Percentiles rank a stretch among this genome's conserved stretches.
Evolutionary conservation across 2,329 filamentous ascomycete species (phyloP).

Genomic region (Botrytis pseudocinerea): DNA sequence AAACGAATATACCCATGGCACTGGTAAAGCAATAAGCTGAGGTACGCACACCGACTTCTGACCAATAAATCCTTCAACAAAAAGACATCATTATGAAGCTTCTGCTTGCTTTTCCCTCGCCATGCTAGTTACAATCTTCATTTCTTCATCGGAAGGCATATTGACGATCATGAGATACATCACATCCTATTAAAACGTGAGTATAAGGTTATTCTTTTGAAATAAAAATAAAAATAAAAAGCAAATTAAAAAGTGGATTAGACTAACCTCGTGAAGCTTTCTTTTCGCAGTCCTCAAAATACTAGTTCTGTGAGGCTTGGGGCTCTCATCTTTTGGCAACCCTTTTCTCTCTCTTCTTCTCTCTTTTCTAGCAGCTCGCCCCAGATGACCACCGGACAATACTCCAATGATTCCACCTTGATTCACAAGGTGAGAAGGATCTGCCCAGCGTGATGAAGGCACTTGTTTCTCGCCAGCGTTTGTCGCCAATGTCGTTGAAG

Average conservation of each 20-base stretch:
- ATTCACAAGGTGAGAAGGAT: constrained; percentile 53
- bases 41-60: background rate
- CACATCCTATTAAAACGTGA: constrained; percentile 45
- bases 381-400: constrained; percentile 49
- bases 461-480: constrained; percentile 33
- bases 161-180: constrained; percentile 53
- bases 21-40: background rate
- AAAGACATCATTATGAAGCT: background rate
- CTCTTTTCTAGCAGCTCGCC: constrained; percentile 26
- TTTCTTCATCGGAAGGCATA: constrained; percentile 13
- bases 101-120: constrained; percentile 14
- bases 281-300: constrained; percentile 21
- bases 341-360: constrained; percentile 14
- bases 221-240: no score
- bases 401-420: constrained; percentile 47
- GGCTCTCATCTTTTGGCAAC: constrained; percentile 5
- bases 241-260: constrained; percentile 6
- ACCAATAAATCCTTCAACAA: background rate
- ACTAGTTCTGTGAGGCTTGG: constrained; percentile 16
- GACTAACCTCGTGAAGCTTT: constrained; percentile 24
- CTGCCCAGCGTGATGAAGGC: constrained; percentile 51
- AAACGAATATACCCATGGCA: background rate
- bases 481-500: constrained; percentile 43
- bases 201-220: background rate
- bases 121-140: constrained; percentile 8